These are phyloP conservation scores for Exidia glandulosa DNA, from an alignment of 768 basidiomycete genomes.

Conservation along the genomic window DNA sequence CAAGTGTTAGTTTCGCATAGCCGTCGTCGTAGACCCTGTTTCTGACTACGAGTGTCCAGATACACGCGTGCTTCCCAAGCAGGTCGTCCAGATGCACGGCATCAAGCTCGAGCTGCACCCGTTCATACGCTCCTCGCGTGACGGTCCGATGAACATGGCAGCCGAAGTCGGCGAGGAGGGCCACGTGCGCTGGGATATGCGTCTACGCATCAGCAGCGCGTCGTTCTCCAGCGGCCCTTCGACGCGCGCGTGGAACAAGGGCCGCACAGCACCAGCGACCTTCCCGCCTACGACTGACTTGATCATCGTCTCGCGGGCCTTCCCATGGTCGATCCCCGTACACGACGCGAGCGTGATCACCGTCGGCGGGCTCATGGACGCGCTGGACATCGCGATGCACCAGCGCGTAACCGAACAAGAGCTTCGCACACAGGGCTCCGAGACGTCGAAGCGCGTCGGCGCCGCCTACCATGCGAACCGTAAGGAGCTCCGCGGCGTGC, in stretches of 20 bases:
- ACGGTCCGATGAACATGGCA: constrained; percentile 24
- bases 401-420: constrained; percentile 12
- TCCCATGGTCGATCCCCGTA: constrained; percentile 48
- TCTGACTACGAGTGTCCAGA: not conserved
- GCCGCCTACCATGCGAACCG: not conserved
- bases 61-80: not conserved
- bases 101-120: not conserved
- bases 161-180: constrained; percentile 30
- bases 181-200: constrained; percentile 66
- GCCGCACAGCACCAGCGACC: constrained; percentile 54
- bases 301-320: constrained; percentile 38
- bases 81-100: not conserved
- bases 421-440: not conserved
- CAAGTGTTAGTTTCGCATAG: not conserved
- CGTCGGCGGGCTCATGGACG: constrained; percentile 55
- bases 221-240: constrained; percentile 50
- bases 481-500: not conserved
- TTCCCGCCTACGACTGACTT: constrained; percentile 47
- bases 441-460: not conserved
- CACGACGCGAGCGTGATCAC: constrained; percentile 47
- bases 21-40: not conserved
- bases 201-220: constrained; percentile 48
- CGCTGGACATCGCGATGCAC: constrained; percentile 39
- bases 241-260: constrained; percentile 54
- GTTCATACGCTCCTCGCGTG: not conserved